A percentile compares a stretch with the other conserved stretches of the same genome.
phyloP scores from a whole-genome alignment of 495 filamentous ascomycete genomes.

The Venustampulla echinocandica region DNA sequence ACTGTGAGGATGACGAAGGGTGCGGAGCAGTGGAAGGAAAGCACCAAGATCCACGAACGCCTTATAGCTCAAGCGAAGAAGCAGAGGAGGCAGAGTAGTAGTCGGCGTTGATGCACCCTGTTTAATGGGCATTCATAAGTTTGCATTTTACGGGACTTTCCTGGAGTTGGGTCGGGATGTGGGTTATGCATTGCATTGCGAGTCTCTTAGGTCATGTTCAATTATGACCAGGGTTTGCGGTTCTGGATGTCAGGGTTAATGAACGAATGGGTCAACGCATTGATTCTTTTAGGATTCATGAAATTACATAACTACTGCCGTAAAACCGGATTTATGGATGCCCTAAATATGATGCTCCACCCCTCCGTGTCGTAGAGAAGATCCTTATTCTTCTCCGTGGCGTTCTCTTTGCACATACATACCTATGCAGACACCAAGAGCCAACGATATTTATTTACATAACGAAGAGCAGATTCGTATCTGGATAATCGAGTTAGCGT shows the following conservation, averaged over 20 bases:
- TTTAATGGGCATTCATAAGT: slow-evolving; percentile 1
- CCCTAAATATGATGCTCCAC: background rate
- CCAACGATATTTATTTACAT: slow-evolving; percentile 21
- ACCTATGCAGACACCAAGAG: slow-evolving; percentile 8
- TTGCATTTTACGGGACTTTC: background rate
- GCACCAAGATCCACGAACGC: slow-evolving; percentile 11
- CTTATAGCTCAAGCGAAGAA: slow-evolving; percentile 15
- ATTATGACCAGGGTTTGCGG: background rate
- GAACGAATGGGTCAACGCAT: background rate
- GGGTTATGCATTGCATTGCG: background rate
- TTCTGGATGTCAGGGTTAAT: background rate
- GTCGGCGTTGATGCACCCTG: too few relatives aligned
- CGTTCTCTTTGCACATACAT: slow-evolving; percentile 10
- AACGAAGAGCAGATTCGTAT: slow-evolving; percentile 24
- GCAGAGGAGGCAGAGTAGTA: slow-evolving; percentile 8
- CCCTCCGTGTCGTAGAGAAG: background rate
- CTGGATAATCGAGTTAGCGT: slow-evolving; percentile 16
- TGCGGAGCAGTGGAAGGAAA: slow-evolving; percentile 18
- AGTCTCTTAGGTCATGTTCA: background rate
- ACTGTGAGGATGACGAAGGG: slow-evolving; percentile 20
- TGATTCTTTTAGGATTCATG: background rate
- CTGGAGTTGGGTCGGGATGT: background rate
- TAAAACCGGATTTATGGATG: background rate
- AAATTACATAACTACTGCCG: slow-evolving; percentile 1
- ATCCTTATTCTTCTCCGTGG: too few relatives aligned